These are phyloP conservation scores for Dioszegia hungarica DNA, from an alignment of 768 basidiomycete genomes.

Conservation along the genomic window DNA sequence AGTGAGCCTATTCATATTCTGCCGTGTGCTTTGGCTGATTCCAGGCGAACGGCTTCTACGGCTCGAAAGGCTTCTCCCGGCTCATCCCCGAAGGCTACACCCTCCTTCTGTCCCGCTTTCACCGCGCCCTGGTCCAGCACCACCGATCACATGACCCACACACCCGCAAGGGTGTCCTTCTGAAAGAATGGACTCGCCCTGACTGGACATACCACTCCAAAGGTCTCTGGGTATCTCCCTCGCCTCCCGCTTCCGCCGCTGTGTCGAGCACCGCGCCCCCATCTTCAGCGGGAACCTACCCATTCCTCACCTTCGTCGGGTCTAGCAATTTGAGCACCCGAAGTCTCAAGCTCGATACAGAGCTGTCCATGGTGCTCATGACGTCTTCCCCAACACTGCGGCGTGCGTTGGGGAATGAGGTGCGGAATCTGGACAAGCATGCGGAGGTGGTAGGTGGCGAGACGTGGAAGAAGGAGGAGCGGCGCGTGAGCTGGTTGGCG, in stretches of 20 bases:
- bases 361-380: conserved; percentile 79
- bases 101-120: conserved; percentile 72
- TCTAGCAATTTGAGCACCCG: conserved; percentile 92
- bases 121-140: conserved; percentile 30
- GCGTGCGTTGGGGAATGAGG: conserved; percentile 43
- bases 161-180: conserved; percentile 56
- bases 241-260: conserved; percentile 22
- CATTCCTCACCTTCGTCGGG: conserved; percentile 81
- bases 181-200: conserved; percentile 78
- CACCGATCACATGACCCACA: conserved; percentile 28
- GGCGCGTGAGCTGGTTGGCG: conserved; percentile 43
- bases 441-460: conserved; percentile 39
- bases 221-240: conserved; percentile 75
- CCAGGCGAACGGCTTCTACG: conserved; percentile 93
- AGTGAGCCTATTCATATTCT: conserved; percentile 52
- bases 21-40: neutral
- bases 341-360: conserved; percentile 83
- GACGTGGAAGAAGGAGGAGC: conserved; percentile 44
- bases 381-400: conserved; percentile 56
- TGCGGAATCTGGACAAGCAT: conserved; percentile 41
- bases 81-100: conserved; percentile 96
- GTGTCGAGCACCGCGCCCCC: neutral
- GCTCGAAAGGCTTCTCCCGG: conserved; percentile 80
- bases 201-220: conserved; percentile 99
- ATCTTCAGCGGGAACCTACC: conserved; percentile 7